Evolutionary conservation across 331 rosid genomes (phyloP).

Genomic region (Malus hybrid): DNA sequence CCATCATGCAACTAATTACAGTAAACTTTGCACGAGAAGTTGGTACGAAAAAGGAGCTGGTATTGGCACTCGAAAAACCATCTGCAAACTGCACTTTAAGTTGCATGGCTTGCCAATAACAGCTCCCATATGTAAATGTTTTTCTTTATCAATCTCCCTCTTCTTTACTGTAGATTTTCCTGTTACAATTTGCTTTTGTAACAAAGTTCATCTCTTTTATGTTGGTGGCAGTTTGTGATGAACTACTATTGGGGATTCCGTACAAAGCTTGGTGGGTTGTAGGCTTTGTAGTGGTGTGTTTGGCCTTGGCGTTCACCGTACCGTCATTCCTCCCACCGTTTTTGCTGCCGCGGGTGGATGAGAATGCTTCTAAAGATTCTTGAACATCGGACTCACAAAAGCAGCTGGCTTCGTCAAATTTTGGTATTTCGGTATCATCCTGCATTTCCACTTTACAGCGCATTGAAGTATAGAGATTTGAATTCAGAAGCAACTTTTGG

Average conservation of each 20-base stretch:
- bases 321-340: slow-evolving; percentile 50
- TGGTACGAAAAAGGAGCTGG: too few species aligned
- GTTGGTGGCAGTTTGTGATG: slow-evolving; percentile 56
- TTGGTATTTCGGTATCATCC: not conserved
- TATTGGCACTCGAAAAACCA: too few species aligned
- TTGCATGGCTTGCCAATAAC: too few species aligned
- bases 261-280: slow-evolving; percentile 75
- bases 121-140: too few species aligned
- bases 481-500: not conserved
- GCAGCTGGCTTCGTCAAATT: not conserved
- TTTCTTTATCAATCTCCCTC: not conserved
- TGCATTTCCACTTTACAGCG: not conserved
- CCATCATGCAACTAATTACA: not conserved
- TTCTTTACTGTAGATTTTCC: not conserved
- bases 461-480: too few species aligned
- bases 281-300: slow-evolving; percentile 49
- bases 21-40: not conserved
- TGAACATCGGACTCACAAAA: slow-evolving; percentile 12
- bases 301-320: slow-evolving; percentile 48
- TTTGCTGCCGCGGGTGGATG: slow-evolving; percentile 33
- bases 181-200: not conserved
- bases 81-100: too few species aligned
- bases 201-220: not conserved
- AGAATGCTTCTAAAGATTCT: slow-evolving; percentile 40
- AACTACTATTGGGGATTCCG: slow-evolving; percentile 69